A percentile compares a stretch with the other conserved stretches of the same genome.
Conservation (phyloP, 768 basidiomycete genomes). For the Rhodosporidiobolus odoratus region DNA sequence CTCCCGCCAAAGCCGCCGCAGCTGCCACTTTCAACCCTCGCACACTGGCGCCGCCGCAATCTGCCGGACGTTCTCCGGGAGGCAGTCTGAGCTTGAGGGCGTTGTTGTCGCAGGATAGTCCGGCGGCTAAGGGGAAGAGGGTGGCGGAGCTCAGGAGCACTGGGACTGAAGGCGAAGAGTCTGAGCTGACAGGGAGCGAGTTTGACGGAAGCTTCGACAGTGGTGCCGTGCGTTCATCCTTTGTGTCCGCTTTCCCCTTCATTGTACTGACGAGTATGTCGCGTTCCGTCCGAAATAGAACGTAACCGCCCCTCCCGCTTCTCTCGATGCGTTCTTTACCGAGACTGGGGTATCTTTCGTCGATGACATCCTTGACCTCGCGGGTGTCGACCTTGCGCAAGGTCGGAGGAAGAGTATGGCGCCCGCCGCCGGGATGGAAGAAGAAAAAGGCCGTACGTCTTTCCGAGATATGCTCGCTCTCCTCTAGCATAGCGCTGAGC, state of each 20-base stretch:
- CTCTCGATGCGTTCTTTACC: slow-evolving; percentile 40
- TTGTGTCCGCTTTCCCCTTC: neutral
- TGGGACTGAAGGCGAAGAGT: neutral
- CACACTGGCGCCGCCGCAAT: slow-evolving; percentile 6
- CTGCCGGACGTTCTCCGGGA: slow-evolving; percentile 27
- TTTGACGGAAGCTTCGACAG: slow-evolving; percentile 18
- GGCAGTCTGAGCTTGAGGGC: slow-evolving; percentile 23
- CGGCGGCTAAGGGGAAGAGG: neutral
- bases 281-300: neutral
- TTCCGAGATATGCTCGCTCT: neutral
- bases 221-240: neutral
- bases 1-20: neutral
- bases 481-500: neutral
- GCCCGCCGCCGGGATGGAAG: neutral
- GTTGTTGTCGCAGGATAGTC: neutral
- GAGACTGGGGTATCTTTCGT: slow-evolving; percentile 38
- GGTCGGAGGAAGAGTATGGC: slow-evolving; percentile 35
- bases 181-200: slow-evolving; percentile 27
- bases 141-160: neutral
- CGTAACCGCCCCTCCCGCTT: slow-evolving; percentile 2
- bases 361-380: slow-evolving; percentile 32
- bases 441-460: neutral
- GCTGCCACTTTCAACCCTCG: slow-evolving; percentile 12
- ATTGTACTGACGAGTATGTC: neutral
- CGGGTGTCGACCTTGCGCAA: slow-evolving; percentile 29